phyloP scores from a whole-genome alignment of 306 rosid species.

The Acacia crassicarpa region DNA sequence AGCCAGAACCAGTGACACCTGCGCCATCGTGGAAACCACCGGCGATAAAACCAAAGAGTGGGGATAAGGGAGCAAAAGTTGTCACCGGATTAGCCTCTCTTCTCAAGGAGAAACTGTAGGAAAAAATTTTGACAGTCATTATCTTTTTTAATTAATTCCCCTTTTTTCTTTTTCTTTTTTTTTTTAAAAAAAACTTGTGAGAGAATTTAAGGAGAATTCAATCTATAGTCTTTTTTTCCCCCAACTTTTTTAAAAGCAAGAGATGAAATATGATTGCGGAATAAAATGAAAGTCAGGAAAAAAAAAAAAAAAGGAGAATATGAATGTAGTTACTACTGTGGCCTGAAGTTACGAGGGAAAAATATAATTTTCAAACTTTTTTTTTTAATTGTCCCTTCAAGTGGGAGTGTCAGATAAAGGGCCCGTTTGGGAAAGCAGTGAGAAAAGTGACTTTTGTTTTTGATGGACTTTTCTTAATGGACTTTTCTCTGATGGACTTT shows the following conservation, averaged over 20 bases:
- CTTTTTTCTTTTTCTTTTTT: too few relatives aligned
- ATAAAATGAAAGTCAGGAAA: neutral
- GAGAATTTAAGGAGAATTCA: neutral
- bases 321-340: neutral
- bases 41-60: conserved; percentile 76
- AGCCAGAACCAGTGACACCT: conserved; percentile 4
- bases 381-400: too few relatives aligned
- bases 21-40: conserved; percentile 70
- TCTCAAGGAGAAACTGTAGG: conserved; percentile 66
- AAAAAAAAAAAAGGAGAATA: neutral
- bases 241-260: neutral
- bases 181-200: neutral
- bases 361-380: too few relatives aligned
- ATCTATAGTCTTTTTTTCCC: neutral
- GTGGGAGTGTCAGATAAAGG: too few relatives aligned
- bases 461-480: too few relatives aligned
- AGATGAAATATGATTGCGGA: neutral
- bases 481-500: too few relatives aligned
- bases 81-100: conserved; percentile 94
- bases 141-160: neutral
- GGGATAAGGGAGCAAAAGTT: conserved; percentile 62
- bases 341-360: neutral
- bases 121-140: conserved; percentile 18
- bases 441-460: too few relatives aligned
- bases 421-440: too few relatives aligned